Conservation (phyloP, 805 yeast species). For the Sugiyamaella marilandica region DNA sequence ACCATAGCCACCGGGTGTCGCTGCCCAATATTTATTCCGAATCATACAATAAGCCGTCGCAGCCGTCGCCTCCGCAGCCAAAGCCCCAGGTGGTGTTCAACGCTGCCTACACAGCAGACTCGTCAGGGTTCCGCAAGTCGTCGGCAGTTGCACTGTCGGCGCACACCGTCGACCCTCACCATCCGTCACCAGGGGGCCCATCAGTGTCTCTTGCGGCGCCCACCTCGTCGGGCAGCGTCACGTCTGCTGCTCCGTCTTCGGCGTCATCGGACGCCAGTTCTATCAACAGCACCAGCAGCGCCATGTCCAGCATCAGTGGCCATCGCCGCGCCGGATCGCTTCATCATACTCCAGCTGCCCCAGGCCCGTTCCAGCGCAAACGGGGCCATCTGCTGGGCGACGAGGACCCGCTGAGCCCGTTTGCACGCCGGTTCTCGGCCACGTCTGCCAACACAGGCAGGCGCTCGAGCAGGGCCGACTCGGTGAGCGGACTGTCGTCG, state of each 20-base stretch:
- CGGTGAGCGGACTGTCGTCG: constrained; percentile 25
- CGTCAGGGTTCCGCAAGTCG: constrained; percentile 25
- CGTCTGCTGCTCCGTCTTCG: neutral
- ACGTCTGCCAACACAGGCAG: constrained; percentile 8
- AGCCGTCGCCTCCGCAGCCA: constrained; percentile 4
- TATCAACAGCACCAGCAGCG: constrained; percentile 1
- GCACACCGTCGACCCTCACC: constrained; percentile 38
- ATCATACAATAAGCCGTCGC: constrained; percentile 7
- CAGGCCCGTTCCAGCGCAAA: constrained; percentile 2
- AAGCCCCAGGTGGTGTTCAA: constrained; percentile 20
- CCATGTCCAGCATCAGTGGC: neutral
- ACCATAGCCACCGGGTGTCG: constrained; percentile 21
- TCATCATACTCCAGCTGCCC: constrained; percentile 12
- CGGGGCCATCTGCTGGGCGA: constrained; percentile 5
- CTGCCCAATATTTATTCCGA: constrained; percentile 24
- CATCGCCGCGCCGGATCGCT: constrained; percentile 16
- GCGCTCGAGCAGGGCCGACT: constrained; percentile 19
- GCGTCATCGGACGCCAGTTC: neutral
- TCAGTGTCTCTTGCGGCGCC: neutral
- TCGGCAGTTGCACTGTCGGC: constrained; percentile 16
- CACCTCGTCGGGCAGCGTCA: neutral
- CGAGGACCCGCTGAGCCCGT: constrained; percentile 3
- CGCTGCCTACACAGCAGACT: constrained; percentile 24
- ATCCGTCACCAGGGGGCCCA: constrained; percentile 7
- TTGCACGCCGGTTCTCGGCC: constrained; percentile 10